These are phyloP conservation scores for Camellia lanceoleosa DNA, from an alignment of 148 eudicot genomes.

Conservation along the genomic window DNA sequence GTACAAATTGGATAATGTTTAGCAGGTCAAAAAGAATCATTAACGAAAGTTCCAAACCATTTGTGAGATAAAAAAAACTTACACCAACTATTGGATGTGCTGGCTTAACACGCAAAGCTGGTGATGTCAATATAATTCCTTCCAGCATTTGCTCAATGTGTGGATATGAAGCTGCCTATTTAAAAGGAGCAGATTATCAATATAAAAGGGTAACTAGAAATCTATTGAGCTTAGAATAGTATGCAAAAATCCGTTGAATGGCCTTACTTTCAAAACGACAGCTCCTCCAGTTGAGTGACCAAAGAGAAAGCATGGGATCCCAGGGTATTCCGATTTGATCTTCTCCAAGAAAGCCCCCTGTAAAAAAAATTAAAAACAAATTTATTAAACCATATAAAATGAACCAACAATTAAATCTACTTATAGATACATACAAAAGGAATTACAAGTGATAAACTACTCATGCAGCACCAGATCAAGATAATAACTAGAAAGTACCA, in stretches of 20 bases:
- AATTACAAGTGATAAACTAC: conserved; percentile 7
- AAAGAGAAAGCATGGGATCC: conserved; percentile 76
- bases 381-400: conserved; percentile 6
- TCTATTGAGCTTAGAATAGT: neutral
- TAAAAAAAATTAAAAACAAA: conserved; percentile 10
- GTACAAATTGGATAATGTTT: no score
- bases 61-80: conserved; percentile 23
- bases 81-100: conserved; percentile 89
- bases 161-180: conserved; percentile 50
- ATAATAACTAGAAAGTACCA: neutral
- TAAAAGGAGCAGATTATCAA: conserved; percentile 3
- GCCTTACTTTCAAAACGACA: conserved; percentile 69
- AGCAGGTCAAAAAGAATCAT: no score
- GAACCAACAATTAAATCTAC: neutral
- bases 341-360: conserved; percentile 78
- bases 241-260: neutral
- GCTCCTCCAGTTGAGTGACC: conserved; percentile 99
- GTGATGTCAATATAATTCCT: conserved; percentile 86
- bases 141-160: conserved; percentile 60
- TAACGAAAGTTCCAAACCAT: no score
- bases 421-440: neutral
- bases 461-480: neutral
- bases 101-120: conserved; percentile 88
- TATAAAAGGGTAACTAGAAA: no score
- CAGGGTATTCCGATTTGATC: conserved; percentile 63